Base-by-base conservation (phyloP, 2,329 filamentous ascomycete species). In the Trichoderma arundinaceum region DNA sequence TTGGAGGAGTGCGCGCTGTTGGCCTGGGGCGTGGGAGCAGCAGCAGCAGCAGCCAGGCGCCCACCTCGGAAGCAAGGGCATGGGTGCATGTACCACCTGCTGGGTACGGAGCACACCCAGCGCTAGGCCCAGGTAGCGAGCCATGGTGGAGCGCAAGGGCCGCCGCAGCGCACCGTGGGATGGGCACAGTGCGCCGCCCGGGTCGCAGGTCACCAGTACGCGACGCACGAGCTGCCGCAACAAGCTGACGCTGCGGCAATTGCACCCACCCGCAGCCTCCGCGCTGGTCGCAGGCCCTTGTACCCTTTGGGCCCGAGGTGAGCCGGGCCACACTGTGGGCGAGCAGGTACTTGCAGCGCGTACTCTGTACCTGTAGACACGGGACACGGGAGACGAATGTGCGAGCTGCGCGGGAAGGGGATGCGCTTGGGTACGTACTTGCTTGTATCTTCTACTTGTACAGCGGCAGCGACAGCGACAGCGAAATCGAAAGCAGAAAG, bases 141-240 rank as follows among this genome's bases (percentile, higher is more conserved):
- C 52, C 33, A 49, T 35, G 38, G 35, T 32, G 44, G 57, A 48
- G 57, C 44, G 44, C 57, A 60, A 35, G 57, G 57, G 57, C 57
- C 44, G 57, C 57, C 33, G 57, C 13, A n/a, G 32, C 13, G 17
- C 44, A 63, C 49, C 54, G 59, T 63, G 19, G 1, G 28, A 22
- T 38, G 17, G 4, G 15, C 38, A 53, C 39, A 63, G 59, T 63
- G 49, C 49, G 43, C 17, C 12, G 7, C 17, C 13, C n/a, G 33
- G 28, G 57, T 39, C 44, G n/a, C 8, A 15, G 38, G 53, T 44
- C 53, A 33, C 53, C 22, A 38, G 35, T 7, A 38, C n/a, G 19
- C 22, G 22, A 28, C 2, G 22, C 22, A 28, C 22, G 15, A 33
- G 38, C 38, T 15, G 38, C 53, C 22, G 35, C 48, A 19, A 43